A percentile compares a stretch with the other conserved stretches of the same genome.
phyloP scores from a whole-genome alignment of 805 yeast species.

The Kluyveromyces wickerhamii region DNA sequence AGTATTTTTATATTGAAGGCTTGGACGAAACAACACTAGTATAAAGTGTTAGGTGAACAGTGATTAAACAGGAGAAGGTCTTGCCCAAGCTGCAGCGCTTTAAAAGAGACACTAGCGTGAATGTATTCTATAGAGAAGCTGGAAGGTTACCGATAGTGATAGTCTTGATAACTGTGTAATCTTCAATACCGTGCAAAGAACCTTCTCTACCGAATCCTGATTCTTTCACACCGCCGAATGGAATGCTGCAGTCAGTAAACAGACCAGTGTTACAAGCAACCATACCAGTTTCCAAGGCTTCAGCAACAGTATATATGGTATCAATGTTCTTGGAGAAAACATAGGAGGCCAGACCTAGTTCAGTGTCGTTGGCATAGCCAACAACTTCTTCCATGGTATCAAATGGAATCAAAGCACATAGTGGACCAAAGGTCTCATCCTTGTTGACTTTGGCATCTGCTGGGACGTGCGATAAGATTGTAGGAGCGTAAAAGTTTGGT shows the following conservation, averaged over 20 bases:
- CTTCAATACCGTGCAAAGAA: slow-evolving; percentile 53
- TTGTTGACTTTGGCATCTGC: slow-evolving; percentile 40
- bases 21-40: too few species aligned
- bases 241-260: slow-evolving; percentile 48
- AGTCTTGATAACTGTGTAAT: slow-evolving; percentile 46
- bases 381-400: slow-evolving; percentile 48
- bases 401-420: slow-evolving; percentile 50
- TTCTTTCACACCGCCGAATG: slow-evolving; percentile 58
- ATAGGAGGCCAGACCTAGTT: slow-evolving; percentile 53
- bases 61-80: too few species aligned
- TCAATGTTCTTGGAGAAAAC: slow-evolving; percentile 46
- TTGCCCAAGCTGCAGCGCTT: too few species aligned
- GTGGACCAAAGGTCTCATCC: slow-evolving; percentile 63
- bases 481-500: slow-evolving; percentile 46
- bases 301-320: slow-evolving; percentile 45
- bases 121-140: slow-evolving; percentile 7
- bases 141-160: slow-evolving; percentile 40
- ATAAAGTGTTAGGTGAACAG: too few species aligned
- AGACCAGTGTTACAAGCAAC: slow-evolving; percentile 54
- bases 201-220: slow-evolving; percentile 71
- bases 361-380: slow-evolving; percentile 44
- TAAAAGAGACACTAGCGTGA: too few species aligned
- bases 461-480: slow-evolving; percentile 45
- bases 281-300: slow-evolving; percentile 57
- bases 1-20: too few species aligned